phyloP scores from a whole-genome alignment of 23 red algal genomes.

The Cyanidiococcus yangmingshanensis region DNA sequence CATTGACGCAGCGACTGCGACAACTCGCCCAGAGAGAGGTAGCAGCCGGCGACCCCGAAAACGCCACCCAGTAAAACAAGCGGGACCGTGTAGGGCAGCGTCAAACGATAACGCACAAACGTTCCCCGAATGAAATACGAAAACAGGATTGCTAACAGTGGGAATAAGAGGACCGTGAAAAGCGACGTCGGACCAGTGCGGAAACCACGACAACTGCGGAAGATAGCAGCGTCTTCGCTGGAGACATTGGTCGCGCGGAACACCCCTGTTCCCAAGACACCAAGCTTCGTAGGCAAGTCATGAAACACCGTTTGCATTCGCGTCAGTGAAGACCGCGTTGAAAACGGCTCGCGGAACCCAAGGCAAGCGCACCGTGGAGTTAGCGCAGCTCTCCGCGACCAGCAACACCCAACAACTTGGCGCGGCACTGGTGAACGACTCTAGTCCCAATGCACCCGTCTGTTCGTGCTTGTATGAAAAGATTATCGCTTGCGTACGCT shows the following conservation, averaged over 20 bases:
- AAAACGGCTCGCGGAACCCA: too few relatives aligned
- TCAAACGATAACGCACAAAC: constrained; percentile 9
- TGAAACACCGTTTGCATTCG: not conserved
- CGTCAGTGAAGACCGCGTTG: too few relatives aligned
- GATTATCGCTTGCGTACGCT: too few relatives aligned
- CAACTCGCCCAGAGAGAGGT: constrained; percentile 43
- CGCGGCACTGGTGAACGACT: too few relatives aligned
- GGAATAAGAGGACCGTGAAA: constrained; percentile 5
- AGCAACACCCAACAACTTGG: too few relatives aligned
- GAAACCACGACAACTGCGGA: not conserved
- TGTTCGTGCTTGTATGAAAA: too few relatives aligned
- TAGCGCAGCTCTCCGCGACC: too few relatives aligned
- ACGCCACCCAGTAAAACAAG: constrained; percentile 60
- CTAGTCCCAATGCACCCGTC: too few relatives aligned
- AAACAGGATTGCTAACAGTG: constrained; percentile 2
- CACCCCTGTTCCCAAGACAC: not conserved
- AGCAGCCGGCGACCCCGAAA: constrained; percentile 62
- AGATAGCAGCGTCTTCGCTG: not conserved
- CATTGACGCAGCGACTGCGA: constrained; percentile 49
- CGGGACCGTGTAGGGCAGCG: constrained; percentile 64
- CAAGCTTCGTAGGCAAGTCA: not conserved
- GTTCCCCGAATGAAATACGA: not conserved
- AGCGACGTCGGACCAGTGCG: not conserved
- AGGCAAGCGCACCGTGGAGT: too few relatives aligned
- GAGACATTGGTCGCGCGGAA: not conserved